Evolutionary conservation across 2,329 filamentous ascomycete species (phyloP).

Genomic region (Colletotrichum australisinense): DNA sequence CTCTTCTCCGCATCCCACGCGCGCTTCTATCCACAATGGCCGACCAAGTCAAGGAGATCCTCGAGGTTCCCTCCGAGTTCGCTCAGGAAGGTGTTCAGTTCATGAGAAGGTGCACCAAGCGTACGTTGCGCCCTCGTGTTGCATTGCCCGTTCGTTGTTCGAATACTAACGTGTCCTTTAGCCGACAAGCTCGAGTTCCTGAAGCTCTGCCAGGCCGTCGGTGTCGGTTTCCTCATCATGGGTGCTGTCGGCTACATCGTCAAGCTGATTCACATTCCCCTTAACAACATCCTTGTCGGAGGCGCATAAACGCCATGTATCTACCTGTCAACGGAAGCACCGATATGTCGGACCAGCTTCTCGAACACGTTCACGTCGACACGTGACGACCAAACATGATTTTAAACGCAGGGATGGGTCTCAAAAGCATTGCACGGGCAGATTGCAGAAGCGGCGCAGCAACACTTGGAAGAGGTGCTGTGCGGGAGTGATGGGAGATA

Average conservation of each 20-base stretch:
- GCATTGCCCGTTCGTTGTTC: background rate
- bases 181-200: conserved; percentile 56
- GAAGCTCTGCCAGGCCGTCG: conserved; percentile 68
- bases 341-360: conserved; percentile 10
- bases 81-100: conserved; percentile 72
- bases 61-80: conserved; percentile 76
- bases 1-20: conserved; percentile 26
- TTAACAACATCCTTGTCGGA: conserved; percentile 77
- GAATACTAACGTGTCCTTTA: conserved; percentile 11
- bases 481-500: conserved; percentile 25
- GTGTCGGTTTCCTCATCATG: conserved; percentile 78
- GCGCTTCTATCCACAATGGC: conserved; percentile 59
- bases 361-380: conserved; percentile 10
- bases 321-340: conserved; percentile 2
- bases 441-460: conserved; percentile 12
- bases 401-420: conserved; percentile 27
- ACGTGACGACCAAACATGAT: conserved; percentile 16
- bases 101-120: conserved; percentile 72
- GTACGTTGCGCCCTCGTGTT: conserved; percentile 50
- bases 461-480: conserved; percentile 5
- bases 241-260: conserved; percentile 77
- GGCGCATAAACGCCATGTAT: conserved; percentile 61
- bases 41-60: conserved; percentile 76
- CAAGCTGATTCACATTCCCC: conserved; percentile 78
- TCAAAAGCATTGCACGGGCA: conserved; percentile 24